Conservation (phyloP, 1,284 basidiomycete species). For the Schizophyllum amplum region DNA sequence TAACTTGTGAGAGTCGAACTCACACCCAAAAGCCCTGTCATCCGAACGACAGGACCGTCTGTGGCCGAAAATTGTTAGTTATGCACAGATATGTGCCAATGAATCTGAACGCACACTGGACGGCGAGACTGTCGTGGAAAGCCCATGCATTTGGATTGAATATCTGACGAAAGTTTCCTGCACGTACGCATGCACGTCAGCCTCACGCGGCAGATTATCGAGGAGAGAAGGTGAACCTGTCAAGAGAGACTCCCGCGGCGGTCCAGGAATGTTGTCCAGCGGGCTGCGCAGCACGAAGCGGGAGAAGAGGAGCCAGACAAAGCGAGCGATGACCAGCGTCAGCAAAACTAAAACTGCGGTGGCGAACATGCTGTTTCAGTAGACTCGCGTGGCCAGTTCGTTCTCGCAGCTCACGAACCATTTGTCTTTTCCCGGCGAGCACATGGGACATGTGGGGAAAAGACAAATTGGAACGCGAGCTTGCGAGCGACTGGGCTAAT, state of each 20-base stretch:
- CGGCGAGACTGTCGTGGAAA: constrained; percentile 13
- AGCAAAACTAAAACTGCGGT: neutral
- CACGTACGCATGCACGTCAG: neutral
- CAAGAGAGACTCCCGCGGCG: constrained; percentile 9
- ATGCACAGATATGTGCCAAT: neutral
- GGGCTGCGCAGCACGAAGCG: neutral
- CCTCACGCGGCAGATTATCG: neutral
- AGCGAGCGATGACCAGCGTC: neutral
- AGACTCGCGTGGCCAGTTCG: too few species aligned
- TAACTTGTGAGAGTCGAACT: constrained; percentile 2
- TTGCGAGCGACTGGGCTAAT: too few species aligned
- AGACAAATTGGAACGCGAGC: too few species aligned
- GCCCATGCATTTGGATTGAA: constrained; percentile 13
- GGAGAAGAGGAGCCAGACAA: constrained; percentile 1
- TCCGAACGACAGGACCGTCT: constrained; percentile 26
- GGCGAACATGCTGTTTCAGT: too few species aligned
- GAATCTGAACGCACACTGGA: constrained; percentile 10
- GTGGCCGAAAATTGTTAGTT: neutral
- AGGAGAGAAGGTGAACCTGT: constrained; percentile 8
- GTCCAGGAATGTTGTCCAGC: constrained; percentile 11
- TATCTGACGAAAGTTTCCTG: constrained; percentile 11
- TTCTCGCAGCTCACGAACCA: too few species aligned
- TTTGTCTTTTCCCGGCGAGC: too few species aligned
- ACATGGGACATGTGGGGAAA: too few species aligned
- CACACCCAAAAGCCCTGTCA: constrained; percentile 28